Conservation (phyloP, 2,329 filamentous ascomycete genomes). For the Aspergillus clavatus region DNA sequence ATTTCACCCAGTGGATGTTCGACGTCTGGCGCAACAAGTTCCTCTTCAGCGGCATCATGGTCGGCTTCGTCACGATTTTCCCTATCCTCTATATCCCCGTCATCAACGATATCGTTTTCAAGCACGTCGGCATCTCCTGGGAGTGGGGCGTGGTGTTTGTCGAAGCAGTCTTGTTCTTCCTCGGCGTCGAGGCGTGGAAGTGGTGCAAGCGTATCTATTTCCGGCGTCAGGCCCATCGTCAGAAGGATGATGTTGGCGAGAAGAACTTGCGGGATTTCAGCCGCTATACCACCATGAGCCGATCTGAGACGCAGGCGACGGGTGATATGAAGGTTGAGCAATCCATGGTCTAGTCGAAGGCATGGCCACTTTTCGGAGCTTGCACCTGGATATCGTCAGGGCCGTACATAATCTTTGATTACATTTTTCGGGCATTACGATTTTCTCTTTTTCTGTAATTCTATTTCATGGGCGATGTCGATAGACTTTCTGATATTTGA, state of each 20-base stretch:
- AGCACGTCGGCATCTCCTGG: constrained; percentile 61
- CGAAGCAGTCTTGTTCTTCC: constrained; percentile 57
- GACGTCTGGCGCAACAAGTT: constrained; percentile 70
- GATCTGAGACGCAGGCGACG: constrained; percentile 26
- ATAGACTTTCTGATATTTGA: background rate
- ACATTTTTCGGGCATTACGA: too few species aligned
- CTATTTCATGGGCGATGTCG: too few species aligned
- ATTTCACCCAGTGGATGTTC: constrained; percentile 61
- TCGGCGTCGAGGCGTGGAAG: constrained; percentile 63
- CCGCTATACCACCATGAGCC: constrained; percentile 32
- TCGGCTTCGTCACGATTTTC: constrained; percentile 55
- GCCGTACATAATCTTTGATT: too few species aligned
- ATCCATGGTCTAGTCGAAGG: constrained; percentile 26
- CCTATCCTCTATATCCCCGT: constrained; percentile 64
- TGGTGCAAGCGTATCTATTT: constrained; percentile 58
- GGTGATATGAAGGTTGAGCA: constrained; percentile 23
- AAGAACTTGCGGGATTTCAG: constrained; percentile 23
- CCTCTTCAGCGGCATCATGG: constrained; percentile 60
- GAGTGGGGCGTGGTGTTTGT: constrained; percentile 67
- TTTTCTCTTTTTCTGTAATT: background rate
- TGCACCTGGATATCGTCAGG: too few species aligned
- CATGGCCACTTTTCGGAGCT: too few species aligned
- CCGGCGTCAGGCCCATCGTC: constrained; percentile 26
- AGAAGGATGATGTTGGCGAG: constrained; percentile 2
- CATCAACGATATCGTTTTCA: constrained; percentile 61